Conservation (phyloP, 352 stramenopile genomes). For the Phytophthora sp. region DNA sequence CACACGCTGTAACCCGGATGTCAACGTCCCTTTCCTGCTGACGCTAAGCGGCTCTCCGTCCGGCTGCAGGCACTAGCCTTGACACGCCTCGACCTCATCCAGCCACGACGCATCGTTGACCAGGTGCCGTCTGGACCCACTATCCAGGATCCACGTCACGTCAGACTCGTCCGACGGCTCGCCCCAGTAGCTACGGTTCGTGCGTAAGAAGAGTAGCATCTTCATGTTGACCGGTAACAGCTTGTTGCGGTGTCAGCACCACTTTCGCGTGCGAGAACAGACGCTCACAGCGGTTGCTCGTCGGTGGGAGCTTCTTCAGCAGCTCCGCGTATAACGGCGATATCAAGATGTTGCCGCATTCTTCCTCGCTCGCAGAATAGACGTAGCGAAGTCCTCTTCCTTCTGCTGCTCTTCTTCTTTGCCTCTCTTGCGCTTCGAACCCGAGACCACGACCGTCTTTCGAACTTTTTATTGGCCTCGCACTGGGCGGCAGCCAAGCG, state of each 20-base stretch:
- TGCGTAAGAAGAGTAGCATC: conserved; percentile 6
- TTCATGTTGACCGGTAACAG: neutral
- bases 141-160: neutral
- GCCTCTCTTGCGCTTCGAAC: too few species aligned
- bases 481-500: neutral
- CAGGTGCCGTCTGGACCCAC: neutral
- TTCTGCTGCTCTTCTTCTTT: too few species aligned
- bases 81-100: neutral
- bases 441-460: too few species aligned
- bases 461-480: neutral
- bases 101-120: neutral
- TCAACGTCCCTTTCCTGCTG: neutral
- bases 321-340: neutral
- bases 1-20: neutral
- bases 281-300: conserved; percentile 1
- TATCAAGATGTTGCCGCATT: neutral
- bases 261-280: conserved; percentile 7
- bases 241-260: neutral
- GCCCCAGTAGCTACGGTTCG: conserved; percentile 4
- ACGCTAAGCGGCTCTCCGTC: neutral
- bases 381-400: too few species aligned
- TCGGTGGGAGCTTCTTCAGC: neutral
- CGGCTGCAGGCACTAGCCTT: neutral
- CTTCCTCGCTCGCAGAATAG: neutral
- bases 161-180: neutral